Conservation (phyloP, 495 filamentous ascomycete species). For the Lophium mytilinum region DNA sequence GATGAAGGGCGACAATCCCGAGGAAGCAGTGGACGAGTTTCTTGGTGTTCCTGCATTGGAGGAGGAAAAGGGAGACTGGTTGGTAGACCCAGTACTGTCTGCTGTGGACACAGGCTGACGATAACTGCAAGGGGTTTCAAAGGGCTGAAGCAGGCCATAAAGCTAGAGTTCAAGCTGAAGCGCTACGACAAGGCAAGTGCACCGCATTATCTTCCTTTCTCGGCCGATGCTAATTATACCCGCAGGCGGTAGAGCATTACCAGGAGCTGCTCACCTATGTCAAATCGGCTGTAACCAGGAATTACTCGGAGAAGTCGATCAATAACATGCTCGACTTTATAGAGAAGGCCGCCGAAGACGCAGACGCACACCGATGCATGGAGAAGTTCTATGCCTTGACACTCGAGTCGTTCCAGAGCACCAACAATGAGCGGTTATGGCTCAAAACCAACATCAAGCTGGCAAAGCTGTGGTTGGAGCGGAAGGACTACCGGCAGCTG, state of each 20-base stretch:
- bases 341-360: slow-evolving; percentile 81
- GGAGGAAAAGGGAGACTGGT: slow-evolving; percentile 90
- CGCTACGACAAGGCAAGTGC: slow-evolving; percentile 69
- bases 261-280: slow-evolving; percentile 93
- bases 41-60: slow-evolving; percentile 77
- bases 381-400: slow-evolving; percentile 94
- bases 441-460: slow-evolving; percentile 98
- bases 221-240: slow-evolving; percentile 14
- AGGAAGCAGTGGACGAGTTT: slow-evolving; percentile 88
- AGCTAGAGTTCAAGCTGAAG: slow-evolving; percentile 83
- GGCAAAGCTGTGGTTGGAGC: slow-evolving; percentile 79
- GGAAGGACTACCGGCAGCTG: slow-evolving; percentile 76
- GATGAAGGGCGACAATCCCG: slow-evolving; percentile 76
- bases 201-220: neutral
- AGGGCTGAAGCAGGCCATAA: slow-evolving; percentile 93
- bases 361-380: slow-evolving; percentile 74
- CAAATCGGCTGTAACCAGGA: slow-evolving; percentile 91
- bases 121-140: slow-evolving; percentile 70
- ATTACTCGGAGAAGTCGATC: slow-evolving; percentile 98
- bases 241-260: slow-evolving; percentile 92
- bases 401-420: slow-evolving; percentile 87
- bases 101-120: neutral
- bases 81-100: slow-evolving; percentile 7
- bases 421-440: slow-evolving; percentile 96
- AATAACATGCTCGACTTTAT: slow-evolving; percentile 99